Base-by-base conservation (phyloP, 495 filamentous ascomycete species). In the Podospora appendiculata region DNA sequence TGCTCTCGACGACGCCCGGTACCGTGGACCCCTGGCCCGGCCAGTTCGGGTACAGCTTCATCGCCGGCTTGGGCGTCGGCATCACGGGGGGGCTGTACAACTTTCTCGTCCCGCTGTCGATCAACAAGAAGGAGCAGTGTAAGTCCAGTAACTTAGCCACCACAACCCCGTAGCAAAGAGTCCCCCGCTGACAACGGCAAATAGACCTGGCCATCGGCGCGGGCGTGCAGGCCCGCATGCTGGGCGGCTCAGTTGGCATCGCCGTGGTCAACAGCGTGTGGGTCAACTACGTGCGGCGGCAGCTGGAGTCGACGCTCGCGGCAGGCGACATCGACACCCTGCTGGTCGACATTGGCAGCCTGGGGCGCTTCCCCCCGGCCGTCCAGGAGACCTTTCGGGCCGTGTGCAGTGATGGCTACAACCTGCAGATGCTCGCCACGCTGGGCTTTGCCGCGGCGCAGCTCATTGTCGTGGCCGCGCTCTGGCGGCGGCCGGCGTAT, bases 241-340 rank as follows among this genome's bases (percentile, higher is more conserved):
- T 49, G 11, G 47, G 47, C 47, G 47, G 47, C 2, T 38, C 47
- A 1, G 32, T 49, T 32, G 47, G 47, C 35, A 38, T 49, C 32
- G 47, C 47, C 11, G 47, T 49, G 34, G 47, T 49, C 35, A 49
- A 49, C 34, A 49, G 47, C 34, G 47, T 49, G 34, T 49, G 47
- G 47, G 32, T 39, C 18, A 49, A 49, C 47, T 38, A 49, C 47
- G 47, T 49, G 16, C 47, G 47, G n/a, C 16, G n/a, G 36, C 10
- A 41, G 2, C 17, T 49, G 47, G 47, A 13, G n/a, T 38, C 35
- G 1, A 32, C 25, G 33, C 35, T 49, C 4, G 10, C 47, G 19
- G 32, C 4, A 2, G 47, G 2, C 7, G 32, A 38, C 8, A 40
- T 41, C 34, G 47, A 49, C 33, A 14, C 11, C 33, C 33, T 49